Evolutionary conservation across 805 yeast genomes (phyloP), one percentile per base, ranked within the genome.

Genomic region (Jamesozyma rosinii): DNA sequence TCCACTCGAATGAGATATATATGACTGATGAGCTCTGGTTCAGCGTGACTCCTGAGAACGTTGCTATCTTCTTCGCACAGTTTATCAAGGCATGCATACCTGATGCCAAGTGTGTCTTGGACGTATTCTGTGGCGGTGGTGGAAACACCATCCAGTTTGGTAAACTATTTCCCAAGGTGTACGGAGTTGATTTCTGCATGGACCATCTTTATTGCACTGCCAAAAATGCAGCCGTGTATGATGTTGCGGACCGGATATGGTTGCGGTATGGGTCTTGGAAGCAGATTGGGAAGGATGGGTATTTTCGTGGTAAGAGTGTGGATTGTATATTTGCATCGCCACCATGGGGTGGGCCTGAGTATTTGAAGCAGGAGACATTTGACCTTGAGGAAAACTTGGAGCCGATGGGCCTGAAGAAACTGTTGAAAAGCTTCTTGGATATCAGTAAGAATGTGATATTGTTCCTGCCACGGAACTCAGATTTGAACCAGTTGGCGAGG

Each of bases 41-140:
- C 60, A 81, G 90, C 44, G 95, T 87, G 4, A 89, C 97, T 0
- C 89, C 95, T 0, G 97, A 89, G 54, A 53, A 59, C 1, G 65
- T 84, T 1, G 92, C 95, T 1, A 62, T 65, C 5, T 77, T 76
- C 51, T 61, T 73, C 0, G 82, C 88, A 0, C 68, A 71, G 42
- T 71, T 76, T 44, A 61, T 80, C 15, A 60, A 66, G 40, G 69
- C 72, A 14, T 70, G 80, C 44, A 57, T 76, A 19, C 85, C 80
- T 0, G 55, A 70, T 0, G 71, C 76, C 2, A 52, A 50, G 3
- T 68, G 64, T 3, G 63, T 79, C 0, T 58, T 82, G 13, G 95
- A 87, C 54, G 71, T 83, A 2, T 84, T 85, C 52, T 79, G 90
- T 49, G 95, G 95, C 0, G 95, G 88, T 1, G 95, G 95, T 1